Evolutionary conservation across 768 basidiomycete species (phyloP).

Genomic region (Termitomyces heimii): DNA sequence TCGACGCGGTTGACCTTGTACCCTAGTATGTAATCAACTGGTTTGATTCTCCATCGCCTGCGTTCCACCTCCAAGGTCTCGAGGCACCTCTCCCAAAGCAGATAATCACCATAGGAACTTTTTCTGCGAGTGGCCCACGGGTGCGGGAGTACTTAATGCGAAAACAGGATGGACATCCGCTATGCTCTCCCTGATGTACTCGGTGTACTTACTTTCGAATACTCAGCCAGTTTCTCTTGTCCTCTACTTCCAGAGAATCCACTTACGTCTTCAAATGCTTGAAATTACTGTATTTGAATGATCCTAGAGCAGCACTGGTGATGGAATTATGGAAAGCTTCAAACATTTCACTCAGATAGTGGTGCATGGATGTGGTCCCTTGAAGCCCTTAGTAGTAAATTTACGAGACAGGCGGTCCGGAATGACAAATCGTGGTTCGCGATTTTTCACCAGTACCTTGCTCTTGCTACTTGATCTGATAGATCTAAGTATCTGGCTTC

Average conservation of each 20-base stretch:
- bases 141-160: constrained; percentile 4
- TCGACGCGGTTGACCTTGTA: neutral
- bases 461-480: neutral
- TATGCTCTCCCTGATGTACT: neutral
- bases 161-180: neutral
- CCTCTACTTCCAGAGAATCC: neutral
- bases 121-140: constrained; percentile 4
- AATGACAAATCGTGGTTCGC: neutral
- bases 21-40: constrained; percentile 5
- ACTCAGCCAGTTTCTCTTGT: neutral
- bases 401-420: neutral
- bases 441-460: neutral
- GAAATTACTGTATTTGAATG: neutral
- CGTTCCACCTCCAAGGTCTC: neutral
- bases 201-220: neutral
- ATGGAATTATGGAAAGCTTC: neutral
- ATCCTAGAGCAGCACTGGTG: too few species aligned
- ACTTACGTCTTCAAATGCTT: neutral
- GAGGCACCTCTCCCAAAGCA: neutral
- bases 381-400: neutral
- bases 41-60: constrained; percentile 2
- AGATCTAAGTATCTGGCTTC: neutral
- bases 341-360: neutral
- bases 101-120: constrained; percentile 4
- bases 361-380: neutral